Base-by-base conservation (phyloP, 352 stramenopile species). In the Aphanomyces stellatus region DNA sequence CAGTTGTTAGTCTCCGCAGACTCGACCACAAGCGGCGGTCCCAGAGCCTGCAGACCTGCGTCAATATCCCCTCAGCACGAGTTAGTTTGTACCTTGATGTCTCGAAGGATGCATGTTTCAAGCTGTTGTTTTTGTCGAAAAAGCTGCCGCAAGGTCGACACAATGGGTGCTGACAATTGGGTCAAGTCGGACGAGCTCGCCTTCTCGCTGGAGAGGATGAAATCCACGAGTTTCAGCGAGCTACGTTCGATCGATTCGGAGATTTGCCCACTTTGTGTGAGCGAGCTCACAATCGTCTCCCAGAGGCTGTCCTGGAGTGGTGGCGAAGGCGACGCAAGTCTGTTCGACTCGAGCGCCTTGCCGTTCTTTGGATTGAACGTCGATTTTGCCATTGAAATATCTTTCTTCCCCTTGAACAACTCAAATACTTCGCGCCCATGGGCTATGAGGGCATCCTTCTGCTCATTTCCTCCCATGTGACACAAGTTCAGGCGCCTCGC, bases 391-490 rank as follows among this genome's bases (percentile, higher is more conserved):
- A 37, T 2, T 17, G 11, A 30, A 37, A 13, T n/a, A 15, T n/a
- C 7, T 37, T 51, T 41, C 24, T 67, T 67, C n/a, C 48, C 40
- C 34, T 43, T 67, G 27, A 37, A 67, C 8, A 43, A n/a, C 34
- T 67, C 41, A 11, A 67, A 27, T 13, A 67, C 48, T 51, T 67
- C 48, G 19, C 60, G 30, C 11, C 60, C 60, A 42, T 67, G 60
- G 5, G 60, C 48, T 40, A 67, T 53, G 4, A 67, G 60, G 10
- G 60, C 60, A 19, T 51, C 46, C 48, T 67, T 34, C 34, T 42
- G 60, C 33, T 67, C 60, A 6, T n/a, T 46, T 10, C 30, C 19
- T n/a, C 41, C 59, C 59, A 66, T 66, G 19, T 15, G 46, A 46
- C 37, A n/a, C n/a, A n/a, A n/a, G n/a, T n/a, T n/a, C n/a, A n/a